These are phyloP conservation scores for Polygonum maritimum DNA, from an alignment of 148 eudicot genomes.

Conservation along the genomic window DNA sequence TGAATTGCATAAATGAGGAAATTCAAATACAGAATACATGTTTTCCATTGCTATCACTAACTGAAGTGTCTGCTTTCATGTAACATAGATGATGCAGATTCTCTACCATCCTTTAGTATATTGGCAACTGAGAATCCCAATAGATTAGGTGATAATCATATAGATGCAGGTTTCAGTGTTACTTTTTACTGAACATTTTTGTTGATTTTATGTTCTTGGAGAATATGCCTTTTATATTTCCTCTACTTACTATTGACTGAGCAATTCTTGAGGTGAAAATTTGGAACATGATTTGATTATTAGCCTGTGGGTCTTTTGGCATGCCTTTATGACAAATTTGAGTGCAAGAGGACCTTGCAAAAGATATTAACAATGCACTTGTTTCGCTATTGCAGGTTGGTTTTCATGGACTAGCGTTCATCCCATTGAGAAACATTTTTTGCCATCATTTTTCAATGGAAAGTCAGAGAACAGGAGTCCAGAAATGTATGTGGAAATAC, in stretches of 20 bases:
- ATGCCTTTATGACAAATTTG: background rate
- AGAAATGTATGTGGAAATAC: conserved; percentile 66
- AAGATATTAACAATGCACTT: background rate
- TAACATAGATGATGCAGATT: background rate
- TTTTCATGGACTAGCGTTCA: conserved; percentile 84
- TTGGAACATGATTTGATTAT: background rate
- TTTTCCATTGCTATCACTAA: too few relatives aligned
- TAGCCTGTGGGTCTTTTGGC: background rate
- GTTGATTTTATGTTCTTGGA: background rate
- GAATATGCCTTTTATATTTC: background rate
- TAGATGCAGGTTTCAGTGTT: background rate
- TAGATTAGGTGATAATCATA: background rate
- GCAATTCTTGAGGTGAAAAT: background rate
- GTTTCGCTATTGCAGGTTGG: conserved; percentile 57
- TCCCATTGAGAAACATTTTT: conserved; percentile 58
- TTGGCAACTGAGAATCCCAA: background rate
- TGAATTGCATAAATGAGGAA: too few relatives aligned
- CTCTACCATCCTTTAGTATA: background rate
- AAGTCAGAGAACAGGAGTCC: conserved; percentile 67
- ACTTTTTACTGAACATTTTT: background rate
- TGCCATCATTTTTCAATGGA: conserved; percentile 77
- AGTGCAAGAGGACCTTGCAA: background rate
- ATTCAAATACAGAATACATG: too few relatives aligned
- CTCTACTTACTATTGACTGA: background rate
- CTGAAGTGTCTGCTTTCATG: background rate